Base-by-base conservation (phyloP, 202 grass and related monocot species). In the Carex sylvatica region DNA sequence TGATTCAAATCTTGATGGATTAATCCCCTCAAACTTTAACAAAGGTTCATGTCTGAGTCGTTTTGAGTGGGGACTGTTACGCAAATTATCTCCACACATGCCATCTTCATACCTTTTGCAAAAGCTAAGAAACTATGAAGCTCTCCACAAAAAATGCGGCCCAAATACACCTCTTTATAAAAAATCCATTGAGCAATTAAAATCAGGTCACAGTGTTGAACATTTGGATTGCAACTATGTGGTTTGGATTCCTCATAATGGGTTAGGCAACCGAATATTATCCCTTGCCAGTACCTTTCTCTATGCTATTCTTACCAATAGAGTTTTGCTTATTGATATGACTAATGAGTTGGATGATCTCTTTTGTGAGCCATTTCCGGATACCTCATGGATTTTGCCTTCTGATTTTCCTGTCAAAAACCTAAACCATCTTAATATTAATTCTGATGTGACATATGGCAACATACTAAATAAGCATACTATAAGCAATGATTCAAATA, bases 261-360 rank as follows among this genome's bases (percentile, higher is more conserved):
- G 92, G 40, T 71, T 94, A 23, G 92, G 92, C 19, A 94, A 94
- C 70, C 80, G 86, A 31, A 91, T 94, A 80, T 19, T 89, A 9
- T 82, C 89, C 4, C 74, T 94, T 65, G 18, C 83, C 8, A 84
- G 84, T 84, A 38, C 36, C 36, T 38, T 38, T 38, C 36, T 38
- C 36, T 38, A 38, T 38, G 36, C 36, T 38, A 38, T 38, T 38
- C 36, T 38, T 5, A 38, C 36, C 36, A 38, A 38, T 38, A 38
- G 36, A 38, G 36, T 38, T 38, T 6, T 38, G 36, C 36, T 38
- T 6, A 38, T 38, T 38, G 5, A 38, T 6, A 6, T 38, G 5
- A 38, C 3, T 6, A 5, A 38, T 38, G 36, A 38, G 6, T 38
- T 38, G 36, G 36, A 6, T 5, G 36, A 38, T 6, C 36, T 38